phyloP scores from a whole-genome alignment of 2,329 filamentous ascomycete species.

The Triangularia setosa region DNA sequence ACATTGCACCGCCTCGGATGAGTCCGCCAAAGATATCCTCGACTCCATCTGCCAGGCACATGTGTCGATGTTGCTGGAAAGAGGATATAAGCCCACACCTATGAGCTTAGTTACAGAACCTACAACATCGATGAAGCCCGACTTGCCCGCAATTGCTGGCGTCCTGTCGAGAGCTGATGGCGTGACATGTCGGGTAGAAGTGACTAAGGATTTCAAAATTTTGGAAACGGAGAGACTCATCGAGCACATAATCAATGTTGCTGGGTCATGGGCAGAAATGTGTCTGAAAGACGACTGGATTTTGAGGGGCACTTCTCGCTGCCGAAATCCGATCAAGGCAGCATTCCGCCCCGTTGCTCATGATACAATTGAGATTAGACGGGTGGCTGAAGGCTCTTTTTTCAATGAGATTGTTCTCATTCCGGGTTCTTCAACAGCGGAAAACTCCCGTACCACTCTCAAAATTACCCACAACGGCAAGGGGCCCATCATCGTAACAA shows the following conservation, averaged over 20 bases:
- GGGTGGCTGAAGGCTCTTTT: too few relatives aligned
- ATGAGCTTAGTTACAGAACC: too few relatives aligned
- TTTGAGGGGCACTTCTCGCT: not conserved
- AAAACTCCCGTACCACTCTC: too few relatives aligned
- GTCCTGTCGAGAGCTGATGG: too few relatives aligned
- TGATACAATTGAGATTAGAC: not conserved
- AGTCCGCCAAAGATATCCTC: conserved; percentile 92
- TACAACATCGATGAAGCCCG: too few relatives aligned
- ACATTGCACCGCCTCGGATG: conserved; percentile 84
- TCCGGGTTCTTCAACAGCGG: conserved; percentile 36
- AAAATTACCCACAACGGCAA: too few relatives aligned
- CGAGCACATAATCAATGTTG: conserved; percentile 55
- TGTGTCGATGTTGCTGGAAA: conserved; percentile 72
- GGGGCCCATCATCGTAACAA: too few relatives aligned
- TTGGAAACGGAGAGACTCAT: conserved; percentile 84
- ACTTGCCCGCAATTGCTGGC: too few relatives aligned
- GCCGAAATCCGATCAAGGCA: not conserved
- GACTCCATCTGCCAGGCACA: conserved; percentile 86
- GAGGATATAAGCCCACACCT: too few relatives aligned
- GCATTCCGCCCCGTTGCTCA: not conserved
- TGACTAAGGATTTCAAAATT: conserved; percentile 67
- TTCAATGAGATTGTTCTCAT: not conserved
- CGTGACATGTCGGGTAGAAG: conserved; percentile 36
- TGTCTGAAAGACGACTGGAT: too few relatives aligned
- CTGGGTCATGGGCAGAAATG: too few relatives aligned